A percentile compares a stretch with the other conserved stretches of the same genome.
Evolutionary conservation across 1,139 yeast species (phyloP).

Genomic region (Yamadazyma buinensis): DNA sequence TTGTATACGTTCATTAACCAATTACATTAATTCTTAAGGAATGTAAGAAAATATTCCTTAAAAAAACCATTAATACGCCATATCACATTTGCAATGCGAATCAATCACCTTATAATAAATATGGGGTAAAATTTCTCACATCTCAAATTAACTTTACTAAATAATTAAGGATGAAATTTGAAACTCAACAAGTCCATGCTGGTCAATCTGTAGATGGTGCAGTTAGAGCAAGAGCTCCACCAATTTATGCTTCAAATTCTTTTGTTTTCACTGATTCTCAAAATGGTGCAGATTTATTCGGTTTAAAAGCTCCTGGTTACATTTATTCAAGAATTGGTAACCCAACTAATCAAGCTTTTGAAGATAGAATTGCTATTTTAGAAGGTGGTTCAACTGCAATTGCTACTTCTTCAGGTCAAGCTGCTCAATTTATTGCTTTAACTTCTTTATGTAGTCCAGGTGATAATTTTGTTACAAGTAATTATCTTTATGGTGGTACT

Average conservation of each 20-base stretch:
- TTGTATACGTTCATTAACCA: too few species aligned
- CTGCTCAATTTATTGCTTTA: constrained; percentile 86
- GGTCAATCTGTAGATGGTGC: constrained; percentile 71
- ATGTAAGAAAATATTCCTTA: too few species aligned
- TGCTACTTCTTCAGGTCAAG: constrained; percentile 92
- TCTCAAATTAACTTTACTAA: too few species aligned
- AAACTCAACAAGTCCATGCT: constrained; percentile 91
- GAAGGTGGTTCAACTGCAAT: constrained; percentile 91
- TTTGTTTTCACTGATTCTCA: constrained; percentile 82
- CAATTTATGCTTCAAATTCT: constrained; percentile 85
- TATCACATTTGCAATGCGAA: too few species aligned
- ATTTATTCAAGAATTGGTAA: constrained; percentile 88
- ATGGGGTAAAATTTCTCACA: too few species aligned
- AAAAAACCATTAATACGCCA: too few species aligned
- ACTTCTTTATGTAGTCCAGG: constrained; percentile 84
- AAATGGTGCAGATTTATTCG: constrained; percentile 89
- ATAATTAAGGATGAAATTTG: constrained; percentile 47
- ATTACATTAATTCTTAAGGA: too few species aligned
- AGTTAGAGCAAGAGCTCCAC: constrained; percentile 79
- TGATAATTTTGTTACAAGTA: constrained; percentile 82
- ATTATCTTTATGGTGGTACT: constrained; percentile 94
- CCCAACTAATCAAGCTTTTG: constrained; percentile 90
- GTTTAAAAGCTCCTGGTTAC: constrained; percentile 75
- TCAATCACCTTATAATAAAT: too few species aligned
- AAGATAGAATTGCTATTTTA: constrained; percentile 85